Percentiles rank a stretch among this genome's conserved stretches.
phyloP scores from a whole-genome alignment of 805 yeast species.

The Sugiyamaella marilandica region DNA sequence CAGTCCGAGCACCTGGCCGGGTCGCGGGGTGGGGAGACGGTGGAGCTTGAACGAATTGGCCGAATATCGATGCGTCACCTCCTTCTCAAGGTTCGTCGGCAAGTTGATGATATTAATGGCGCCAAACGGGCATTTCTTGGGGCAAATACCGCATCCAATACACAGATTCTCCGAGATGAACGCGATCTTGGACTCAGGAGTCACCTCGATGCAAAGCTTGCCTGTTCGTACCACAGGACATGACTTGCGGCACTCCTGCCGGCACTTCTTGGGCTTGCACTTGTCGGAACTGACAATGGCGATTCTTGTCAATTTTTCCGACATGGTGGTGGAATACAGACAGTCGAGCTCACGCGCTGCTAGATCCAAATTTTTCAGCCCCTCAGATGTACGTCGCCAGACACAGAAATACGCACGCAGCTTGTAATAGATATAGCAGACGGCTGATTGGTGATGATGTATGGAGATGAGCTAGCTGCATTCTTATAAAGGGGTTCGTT shows the following conservation, averaged over 20 bases:
- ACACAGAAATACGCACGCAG: background rate
- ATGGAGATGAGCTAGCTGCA: too few species aligned
- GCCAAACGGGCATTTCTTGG: constrained; percentile 96
- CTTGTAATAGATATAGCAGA: background rate
- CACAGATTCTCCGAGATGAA: constrained; percentile 91
- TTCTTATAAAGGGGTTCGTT: background rate
- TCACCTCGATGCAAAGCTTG: constrained; percentile 93
- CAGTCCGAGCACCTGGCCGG: constrained; percentile 96
- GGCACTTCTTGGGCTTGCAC: constrained; percentile 97
- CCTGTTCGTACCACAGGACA: constrained; percentile 99
- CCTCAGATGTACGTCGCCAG: background rate
- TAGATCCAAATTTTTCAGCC: constrained; percentile 3
- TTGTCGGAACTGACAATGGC: constrained; percentile 92
- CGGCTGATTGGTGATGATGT: background rate
- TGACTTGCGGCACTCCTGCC: constrained; percentile 94
- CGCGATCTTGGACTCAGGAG: constrained; percentile 86
- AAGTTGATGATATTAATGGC: constrained; percentile 93
- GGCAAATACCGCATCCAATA: constrained; percentile 99
- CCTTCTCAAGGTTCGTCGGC: constrained; percentile 89
- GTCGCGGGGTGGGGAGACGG: constrained; percentile 96
- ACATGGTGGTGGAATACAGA: background rate
- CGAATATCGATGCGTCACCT: constrained; percentile 94
- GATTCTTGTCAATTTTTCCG: constrained; percentile 46
- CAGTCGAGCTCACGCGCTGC: background rate
- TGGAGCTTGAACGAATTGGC: constrained; percentile 97